These are phyloP conservation scores for Chlorella ohadii DNA, from an alignment of 139 green algal genomes.

Conservation along the genomic window DNA sequence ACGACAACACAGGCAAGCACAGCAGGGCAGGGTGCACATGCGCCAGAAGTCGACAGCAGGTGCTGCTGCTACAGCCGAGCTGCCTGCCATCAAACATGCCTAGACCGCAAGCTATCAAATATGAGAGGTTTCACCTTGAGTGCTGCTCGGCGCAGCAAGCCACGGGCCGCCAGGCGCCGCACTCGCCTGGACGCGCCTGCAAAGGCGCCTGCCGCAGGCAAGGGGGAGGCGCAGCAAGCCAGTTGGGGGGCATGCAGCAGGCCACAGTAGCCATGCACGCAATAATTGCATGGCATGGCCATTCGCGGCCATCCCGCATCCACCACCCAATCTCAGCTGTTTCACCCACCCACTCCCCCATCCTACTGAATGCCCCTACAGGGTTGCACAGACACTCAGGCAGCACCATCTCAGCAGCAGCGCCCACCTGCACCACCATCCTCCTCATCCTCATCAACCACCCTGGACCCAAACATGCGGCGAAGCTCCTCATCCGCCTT, in stretches of 20 bases:
- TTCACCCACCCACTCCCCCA: not conserved
- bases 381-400: not conserved
- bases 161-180: slow-evolving; percentile 43
- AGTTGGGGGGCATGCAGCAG: too few relatives aligned
- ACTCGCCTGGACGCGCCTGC: slow-evolving; percentile 32
- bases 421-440: not conserved
- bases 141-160: slow-evolving; percentile 46
- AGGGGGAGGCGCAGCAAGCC: not conserved
- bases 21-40: too few relatives aligned
- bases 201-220: not conserved
- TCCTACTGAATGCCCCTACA: not conserved
- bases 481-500: slow-evolving; percentile 81
- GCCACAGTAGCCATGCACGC: too few relatives aligned
- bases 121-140: slow-evolving; percentile 56
- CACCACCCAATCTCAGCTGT: too few relatives aligned
- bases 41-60: too few relatives aligned
- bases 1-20: too few relatives aligned
- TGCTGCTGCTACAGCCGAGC: too few relatives aligned
- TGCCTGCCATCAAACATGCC: too few relatives aligned
- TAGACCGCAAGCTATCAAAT: too few relatives aligned
- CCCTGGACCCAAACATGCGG: slow-evolving; percentile 83
- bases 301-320: too few relatives aligned
- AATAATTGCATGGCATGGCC: too few relatives aligned
- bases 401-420: not conserved
- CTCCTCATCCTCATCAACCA: slow-evolving; percentile 57